phyloP scores from a whole-genome alignment of 2,329 filamentous ascomycete species.

The Aspergillus novoparasiticus region DNA sequence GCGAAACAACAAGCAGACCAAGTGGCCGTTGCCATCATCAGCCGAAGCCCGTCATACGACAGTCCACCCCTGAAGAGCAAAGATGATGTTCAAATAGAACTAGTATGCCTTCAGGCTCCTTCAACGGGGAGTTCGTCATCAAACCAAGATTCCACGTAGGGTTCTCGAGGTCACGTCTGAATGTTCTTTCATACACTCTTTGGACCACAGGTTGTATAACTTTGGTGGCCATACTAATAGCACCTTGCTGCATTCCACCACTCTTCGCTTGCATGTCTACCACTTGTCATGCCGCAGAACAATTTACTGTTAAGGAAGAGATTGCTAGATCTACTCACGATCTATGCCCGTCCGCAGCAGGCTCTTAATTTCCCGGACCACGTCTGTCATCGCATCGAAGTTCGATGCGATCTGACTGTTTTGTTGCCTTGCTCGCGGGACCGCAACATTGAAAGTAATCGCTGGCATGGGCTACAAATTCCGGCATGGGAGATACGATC shows the following conservation, averaged over 20 bases:
- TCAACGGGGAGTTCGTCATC: conserved; percentile 25
- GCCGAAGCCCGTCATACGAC: conserved; percentile 34
- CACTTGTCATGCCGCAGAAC: neutral
- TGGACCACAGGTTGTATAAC: neutral
- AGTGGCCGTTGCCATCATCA: conserved; percentile 41
- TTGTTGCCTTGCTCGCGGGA: neutral
- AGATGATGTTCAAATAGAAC: conserved; percentile 38
- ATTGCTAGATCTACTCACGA: neutral
- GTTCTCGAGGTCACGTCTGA: too few species aligned
- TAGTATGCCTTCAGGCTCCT: conserved; percentile 41
- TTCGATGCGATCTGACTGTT: neutral
- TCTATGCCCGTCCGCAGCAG: neutral
- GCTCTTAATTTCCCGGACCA: neutral
- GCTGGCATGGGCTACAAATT: neutral
- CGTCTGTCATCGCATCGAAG: neutral
- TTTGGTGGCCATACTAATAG: neutral
- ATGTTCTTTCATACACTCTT: neutral
- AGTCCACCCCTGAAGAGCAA: conserved; percentile 24
- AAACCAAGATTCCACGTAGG: conserved; percentile 19
- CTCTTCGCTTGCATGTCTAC: neutral
- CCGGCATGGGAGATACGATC: neutral
- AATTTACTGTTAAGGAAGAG: neutral
- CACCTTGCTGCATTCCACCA: neutral
- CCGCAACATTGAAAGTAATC: neutral
- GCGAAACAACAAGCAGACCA: conserved; percentile 36